A percentile compares a stretch with the other conserved stretches of the same genome.
Evolutionary conservation across 495 filamentous ascomycete species (phyloP).

Genomic region (Podospora sp.): DNA sequence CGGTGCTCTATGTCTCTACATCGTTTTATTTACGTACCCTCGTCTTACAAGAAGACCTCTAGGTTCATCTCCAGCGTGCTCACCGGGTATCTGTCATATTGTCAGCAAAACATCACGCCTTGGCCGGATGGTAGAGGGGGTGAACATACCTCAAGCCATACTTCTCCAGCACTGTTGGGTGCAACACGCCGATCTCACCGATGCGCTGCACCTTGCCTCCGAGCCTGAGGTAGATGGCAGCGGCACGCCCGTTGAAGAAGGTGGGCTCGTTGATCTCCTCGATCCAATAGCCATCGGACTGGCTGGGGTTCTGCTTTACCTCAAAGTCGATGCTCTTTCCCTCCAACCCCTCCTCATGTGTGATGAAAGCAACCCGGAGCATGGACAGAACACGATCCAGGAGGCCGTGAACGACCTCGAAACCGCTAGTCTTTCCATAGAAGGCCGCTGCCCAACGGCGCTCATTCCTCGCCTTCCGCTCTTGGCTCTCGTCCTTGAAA

Average conservation of each 20-base stretch:
- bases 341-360: conserved; percentile 68
- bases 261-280: conserved; percentile 86
- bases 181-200: conserved; percentile 89
- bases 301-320: conserved; percentile 52
- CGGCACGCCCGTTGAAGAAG: conserved; percentile 88
- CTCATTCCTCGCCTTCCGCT: conserved; percentile 89
- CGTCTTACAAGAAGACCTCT: conserved; percentile 79
- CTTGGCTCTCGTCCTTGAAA: conserved; percentile 76
- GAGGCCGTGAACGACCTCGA: conserved; percentile 94
- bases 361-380: conserved; percentile 81
- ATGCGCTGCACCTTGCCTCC: conserved; percentile 70
- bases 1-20: neutral
- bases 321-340: conserved; percentile 52
- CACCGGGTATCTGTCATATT: conserved; percentile 70
- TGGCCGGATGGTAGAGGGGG: neutral
- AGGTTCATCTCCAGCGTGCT: conserved; percentile 96
- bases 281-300: conserved; percentile 82
- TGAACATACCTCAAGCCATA: conserved; percentile 78
- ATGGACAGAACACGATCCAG: conserved; percentile 90
- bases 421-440: conserved; percentile 93
- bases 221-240: conserved; percentile 74
- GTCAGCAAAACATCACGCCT: conserved; percentile 30
- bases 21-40: neutral
- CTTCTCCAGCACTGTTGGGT: conserved; percentile 88
- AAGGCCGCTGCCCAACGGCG: conserved; percentile 92